Percentiles rank a stretch among this genome's conserved stretches.
phyloP scores from a whole-genome alignment of 805 yeast species.

The Schizosaccharomyces japonicus region DNA sequence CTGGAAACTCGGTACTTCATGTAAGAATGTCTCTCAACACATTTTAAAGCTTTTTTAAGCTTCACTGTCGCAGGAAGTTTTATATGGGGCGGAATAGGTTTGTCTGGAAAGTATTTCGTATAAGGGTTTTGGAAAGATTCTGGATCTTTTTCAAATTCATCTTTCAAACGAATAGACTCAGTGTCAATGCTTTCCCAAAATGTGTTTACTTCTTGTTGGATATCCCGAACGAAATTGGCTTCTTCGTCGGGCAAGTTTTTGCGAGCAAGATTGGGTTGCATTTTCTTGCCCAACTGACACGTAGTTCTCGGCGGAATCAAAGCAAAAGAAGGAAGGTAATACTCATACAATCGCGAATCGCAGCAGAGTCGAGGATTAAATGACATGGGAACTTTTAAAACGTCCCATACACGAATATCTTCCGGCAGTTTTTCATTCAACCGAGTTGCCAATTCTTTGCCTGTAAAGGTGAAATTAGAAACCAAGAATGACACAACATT shows the following conservation, averaged over 20 bases:
- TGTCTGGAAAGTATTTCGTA: neutral
- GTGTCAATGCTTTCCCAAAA: neutral
- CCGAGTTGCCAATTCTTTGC: slow-evolving; percentile 43
- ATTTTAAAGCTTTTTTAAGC: neutral
- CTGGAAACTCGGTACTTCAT: slow-evolving; percentile 33
- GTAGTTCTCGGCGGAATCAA: slow-evolving; percentile 70
- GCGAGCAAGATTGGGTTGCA: neutral
- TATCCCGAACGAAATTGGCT: neutral
- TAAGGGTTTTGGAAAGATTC: neutral
- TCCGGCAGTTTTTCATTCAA: slow-evolving; percentile 59
- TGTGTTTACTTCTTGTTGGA: neutral
- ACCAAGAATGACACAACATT: slow-evolving; percentile 73
- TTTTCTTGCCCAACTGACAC: slow-evolving; percentile 17
- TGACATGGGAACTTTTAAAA: slow-evolving; percentile 63
- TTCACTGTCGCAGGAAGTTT: neutral
- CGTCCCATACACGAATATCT: slow-evolving; percentile 81
- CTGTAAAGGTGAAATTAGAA: slow-evolving; percentile 64
- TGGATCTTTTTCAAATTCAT: neutral
- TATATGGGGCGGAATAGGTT: neutral
- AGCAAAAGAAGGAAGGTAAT: slow-evolving; percentile 74
- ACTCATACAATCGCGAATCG: slow-evolving; percentile 85
- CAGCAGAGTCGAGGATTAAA: slow-evolving; percentile 92
- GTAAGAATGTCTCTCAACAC: neutral
- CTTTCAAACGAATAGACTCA: neutral
- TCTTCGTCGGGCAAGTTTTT: neutral